phyloP scores from a whole-genome alignment of 2,329 filamentous ascomycete genomes.

The Alternaria solani region DNA sequence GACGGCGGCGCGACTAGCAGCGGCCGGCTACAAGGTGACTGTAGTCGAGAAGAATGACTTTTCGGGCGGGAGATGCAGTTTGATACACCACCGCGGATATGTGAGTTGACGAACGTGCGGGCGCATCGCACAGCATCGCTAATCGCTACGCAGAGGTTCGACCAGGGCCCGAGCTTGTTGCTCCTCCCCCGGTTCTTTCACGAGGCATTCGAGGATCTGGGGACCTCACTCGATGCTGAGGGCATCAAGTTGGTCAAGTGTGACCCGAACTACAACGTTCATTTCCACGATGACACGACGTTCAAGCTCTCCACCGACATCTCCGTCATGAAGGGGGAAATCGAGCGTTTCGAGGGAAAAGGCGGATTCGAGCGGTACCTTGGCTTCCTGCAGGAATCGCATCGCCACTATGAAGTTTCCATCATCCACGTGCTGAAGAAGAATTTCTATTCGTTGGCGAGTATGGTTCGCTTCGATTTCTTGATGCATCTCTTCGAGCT shows the following conservation, averaged over 20 bases:
- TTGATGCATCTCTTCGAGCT: constrained; percentile 66
- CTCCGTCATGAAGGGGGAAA: constrained; percentile 72
- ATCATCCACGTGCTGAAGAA: constrained; percentile 70
- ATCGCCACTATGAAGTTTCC: constrained; percentile 74
- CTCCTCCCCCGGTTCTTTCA: constrained; percentile 75
- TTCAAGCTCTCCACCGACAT: constrained; percentile 74
- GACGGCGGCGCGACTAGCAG: constrained; percentile 75
- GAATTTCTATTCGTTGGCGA: constrained; percentile 70
- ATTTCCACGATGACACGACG: constrained; percentile 72
- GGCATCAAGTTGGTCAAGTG: constrained; percentile 75
- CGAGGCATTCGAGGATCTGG: constrained; percentile 73
- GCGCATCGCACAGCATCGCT: background rate
- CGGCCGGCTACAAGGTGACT: constrained; percentile 74
- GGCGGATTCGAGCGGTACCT: constrained; percentile 76
- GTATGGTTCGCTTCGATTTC: constrained; percentile 67
- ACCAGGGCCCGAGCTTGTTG: constrained; percentile 78
- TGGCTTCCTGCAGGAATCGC: constrained; percentile 70
- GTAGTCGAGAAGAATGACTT: constrained; percentile 80
- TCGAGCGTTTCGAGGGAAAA: constrained; percentile 76
- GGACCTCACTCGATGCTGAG: constrained; percentile 69
- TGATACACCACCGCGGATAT: constrained; percentile 68
- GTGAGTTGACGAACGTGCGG: constrained; percentile 42
- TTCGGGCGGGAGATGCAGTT: constrained; percentile 74
- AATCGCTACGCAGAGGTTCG: constrained; percentile 63
- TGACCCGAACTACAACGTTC: constrained; percentile 78